Percentiles rank a stretch among this genome's conserved stretches.
Evolutionary conservation across 176 grass and related monocot species (phyloP).

Genomic region (Paspalum notatum): DNA sequence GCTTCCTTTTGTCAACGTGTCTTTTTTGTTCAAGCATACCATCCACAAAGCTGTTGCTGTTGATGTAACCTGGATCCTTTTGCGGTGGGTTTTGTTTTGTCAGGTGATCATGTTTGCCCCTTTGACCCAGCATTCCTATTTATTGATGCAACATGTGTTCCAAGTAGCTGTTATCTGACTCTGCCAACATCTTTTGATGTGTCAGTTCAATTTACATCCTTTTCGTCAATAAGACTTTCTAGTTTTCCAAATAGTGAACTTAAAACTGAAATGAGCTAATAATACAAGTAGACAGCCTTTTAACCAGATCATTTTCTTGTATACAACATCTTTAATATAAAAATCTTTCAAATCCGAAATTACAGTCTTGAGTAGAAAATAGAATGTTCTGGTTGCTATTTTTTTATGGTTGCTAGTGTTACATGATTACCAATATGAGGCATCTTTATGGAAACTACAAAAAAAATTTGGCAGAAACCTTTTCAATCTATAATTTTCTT

Average conservation of each 20-base stretch:
- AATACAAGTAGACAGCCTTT: background rate
- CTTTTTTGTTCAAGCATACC: conserved; percentile 17
- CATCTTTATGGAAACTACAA: background rate
- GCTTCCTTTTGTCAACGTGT: conserved; percentile 11
- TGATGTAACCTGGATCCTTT: conserved; percentile 15
- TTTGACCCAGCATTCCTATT: background rate
- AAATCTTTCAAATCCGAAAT: conserved; percentile 32
- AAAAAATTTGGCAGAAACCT: background rate
- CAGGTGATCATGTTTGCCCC: conserved; percentile 3
- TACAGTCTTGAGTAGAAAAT: background rate
- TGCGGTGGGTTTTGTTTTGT: background rate
- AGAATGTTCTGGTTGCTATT: background rate
- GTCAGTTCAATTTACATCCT: conserved; percentile 5
- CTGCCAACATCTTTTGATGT: background rate
- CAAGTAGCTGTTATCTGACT: background rate
- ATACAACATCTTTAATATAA: conserved; percentile 23
- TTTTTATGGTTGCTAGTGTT: background rate
- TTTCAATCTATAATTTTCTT: background rate
- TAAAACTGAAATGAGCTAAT: background rate
- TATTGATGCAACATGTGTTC: conserved; percentile 21
- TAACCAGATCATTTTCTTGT: conserved; percentile 11
- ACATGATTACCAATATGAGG: background rate
- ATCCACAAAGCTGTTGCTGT: background rate
- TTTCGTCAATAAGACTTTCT: background rate
- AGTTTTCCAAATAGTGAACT: background rate